These are phyloP conservation scores for Coemansia sp. DNA, from an alignment of 192 early-diverging fungal species.

Conservation along the genomic window DNA sequence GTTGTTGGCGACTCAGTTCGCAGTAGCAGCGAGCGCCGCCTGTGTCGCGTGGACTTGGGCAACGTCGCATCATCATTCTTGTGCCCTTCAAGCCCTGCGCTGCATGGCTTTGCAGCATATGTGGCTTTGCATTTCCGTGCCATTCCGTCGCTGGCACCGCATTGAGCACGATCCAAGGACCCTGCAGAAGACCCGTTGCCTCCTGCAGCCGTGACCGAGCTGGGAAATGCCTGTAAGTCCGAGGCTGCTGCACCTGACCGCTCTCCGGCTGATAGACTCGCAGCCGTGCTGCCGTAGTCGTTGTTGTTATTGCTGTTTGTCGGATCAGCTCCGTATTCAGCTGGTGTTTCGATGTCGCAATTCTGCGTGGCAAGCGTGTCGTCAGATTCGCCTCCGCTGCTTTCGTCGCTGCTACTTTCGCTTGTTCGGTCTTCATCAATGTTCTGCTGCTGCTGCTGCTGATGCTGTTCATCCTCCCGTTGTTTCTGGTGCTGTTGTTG, in stretches of 20 bases:
- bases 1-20: neutral
- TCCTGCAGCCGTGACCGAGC: slow-evolving; percentile 6
- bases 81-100: neutral
- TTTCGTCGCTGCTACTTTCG: slow-evolving; percentile 30
- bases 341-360: slow-evolving; percentile 2
- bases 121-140: neutral
- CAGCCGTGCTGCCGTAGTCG: neutral
- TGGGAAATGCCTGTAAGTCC: slow-evolving; percentile 3
- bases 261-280: slow-evolving; percentile 1
- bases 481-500: slow-evolving; percentile 6
- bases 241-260: slow-evolving; percentile 2
- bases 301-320: neutral
- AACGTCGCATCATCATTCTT: neutral
- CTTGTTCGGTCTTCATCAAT: slow-evolving; percentile 12
- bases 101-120: neutral
- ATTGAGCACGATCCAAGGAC: slow-evolving; percentile 1
- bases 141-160: neutral
- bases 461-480: slow-evolving; percentile 11
- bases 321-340: neutral
- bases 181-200: slow-evolving; percentile 15
- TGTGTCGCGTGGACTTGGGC: neutral
- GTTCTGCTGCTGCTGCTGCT: slow-evolving; percentile 18
- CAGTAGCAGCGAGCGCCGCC: slow-evolving; percentile 1
- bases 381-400: slow-evolving; percentile 47
- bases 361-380: slow-evolving; percentile 38